A percentile compares a stretch with the other conserved stretches of the same genome.
Conservation (phyloP, 306 rosid species). For the Trifolium subterraneum region DNA sequence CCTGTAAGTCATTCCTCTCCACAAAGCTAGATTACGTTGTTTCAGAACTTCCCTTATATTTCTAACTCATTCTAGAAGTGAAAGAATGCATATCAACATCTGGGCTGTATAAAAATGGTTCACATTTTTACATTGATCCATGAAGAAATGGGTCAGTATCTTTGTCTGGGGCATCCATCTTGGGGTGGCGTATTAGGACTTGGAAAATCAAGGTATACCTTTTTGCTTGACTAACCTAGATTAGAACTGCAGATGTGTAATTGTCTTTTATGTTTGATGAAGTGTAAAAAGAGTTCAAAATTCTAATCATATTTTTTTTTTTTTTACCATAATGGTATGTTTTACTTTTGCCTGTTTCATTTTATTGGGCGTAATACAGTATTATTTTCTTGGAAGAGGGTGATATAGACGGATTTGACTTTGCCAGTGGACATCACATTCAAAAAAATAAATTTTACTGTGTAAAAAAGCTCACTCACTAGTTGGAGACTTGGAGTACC, state of each 20-base stretch:
- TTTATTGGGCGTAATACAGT: background rate
- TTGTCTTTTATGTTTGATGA: slow-evolving; percentile 20
- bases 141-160: slow-evolving; percentile 48
- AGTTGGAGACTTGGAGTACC: background rate
- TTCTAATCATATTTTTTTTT: slow-evolving; percentile 19
- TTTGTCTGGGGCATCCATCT: slow-evolving; percentile 22
- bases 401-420: background rate
- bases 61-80: slow-evolving; percentile 55
- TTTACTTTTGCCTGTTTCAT: slow-evolving; percentile 12
- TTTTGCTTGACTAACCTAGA: slow-evolving; percentile 44
- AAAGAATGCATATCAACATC: slow-evolving; percentile 45
- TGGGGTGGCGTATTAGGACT: slow-evolving; percentile 38
- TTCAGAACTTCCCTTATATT: slow-evolving; percentile 43
- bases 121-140: slow-evolving; percentile 52
- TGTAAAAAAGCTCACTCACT: background rate
- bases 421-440: background rate
- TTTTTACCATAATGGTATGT: background rate
- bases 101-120: slow-evolving; percentile 43
- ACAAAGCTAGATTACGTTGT: slow-evolving; percentile 50
- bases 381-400: background rate
- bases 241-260: slow-evolving; percentile 38
- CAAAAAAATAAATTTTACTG: background rate
- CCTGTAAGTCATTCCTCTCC: slow-evolving; percentile 50
- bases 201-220: slow-evolving; percentile 37
- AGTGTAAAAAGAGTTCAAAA: slow-evolving; percentile 39